Conservation (phyloP, 495 filamentous ascomycete species). For the Viridothelium virens region DNA sequence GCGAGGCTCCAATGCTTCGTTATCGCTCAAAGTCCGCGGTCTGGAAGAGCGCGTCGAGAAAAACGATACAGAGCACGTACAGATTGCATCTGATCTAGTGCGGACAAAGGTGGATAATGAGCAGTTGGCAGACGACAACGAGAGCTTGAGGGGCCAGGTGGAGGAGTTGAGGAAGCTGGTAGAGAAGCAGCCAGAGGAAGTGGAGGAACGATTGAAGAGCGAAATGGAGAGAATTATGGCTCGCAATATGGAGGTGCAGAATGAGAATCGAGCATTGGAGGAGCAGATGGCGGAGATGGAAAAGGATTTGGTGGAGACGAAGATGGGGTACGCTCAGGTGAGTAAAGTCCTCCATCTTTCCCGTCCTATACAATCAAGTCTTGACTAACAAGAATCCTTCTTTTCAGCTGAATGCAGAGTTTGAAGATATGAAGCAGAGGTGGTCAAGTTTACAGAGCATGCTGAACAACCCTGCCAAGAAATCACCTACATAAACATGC, state of each 20-base stretch:
- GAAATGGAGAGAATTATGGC: constrained; percentile 93
- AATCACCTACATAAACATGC: not conserved
- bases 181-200: constrained; percentile 79
- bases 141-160: constrained; percentile 74
- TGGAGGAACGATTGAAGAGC: constrained; percentile 69
- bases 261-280: constrained; percentile 81
- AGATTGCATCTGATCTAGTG: constrained; percentile 83
- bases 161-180: constrained; percentile 74
- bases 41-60: constrained; percentile 85
- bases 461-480: constrained; percentile 22
- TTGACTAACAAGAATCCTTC: constrained; percentile 15
- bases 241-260: constrained; percentile 86
- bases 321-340: constrained; percentile 95
- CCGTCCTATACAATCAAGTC: not conserved
- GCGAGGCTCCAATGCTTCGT: constrained; percentile 52
- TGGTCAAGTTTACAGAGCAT: constrained; percentile 32
- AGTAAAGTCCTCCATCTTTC: constrained; percentile 26
- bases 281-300: constrained; percentile 92
- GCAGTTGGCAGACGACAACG: constrained; percentile 76
- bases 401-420: constrained; percentile 34
- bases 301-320: constrained; percentile 83
- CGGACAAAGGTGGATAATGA: constrained; percentile 90
- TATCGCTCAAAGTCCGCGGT: constrained; percentile 63
- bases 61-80: constrained; percentile 86
- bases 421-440: constrained; percentile 35